Percentiles rank a stretch among this genome's conserved stretches.
These are phyloP conservation scores for Volvariella volvacea DNA, from an alignment of 1,284 basidiomycete genomes.

Conservation along the genomic window DNA sequence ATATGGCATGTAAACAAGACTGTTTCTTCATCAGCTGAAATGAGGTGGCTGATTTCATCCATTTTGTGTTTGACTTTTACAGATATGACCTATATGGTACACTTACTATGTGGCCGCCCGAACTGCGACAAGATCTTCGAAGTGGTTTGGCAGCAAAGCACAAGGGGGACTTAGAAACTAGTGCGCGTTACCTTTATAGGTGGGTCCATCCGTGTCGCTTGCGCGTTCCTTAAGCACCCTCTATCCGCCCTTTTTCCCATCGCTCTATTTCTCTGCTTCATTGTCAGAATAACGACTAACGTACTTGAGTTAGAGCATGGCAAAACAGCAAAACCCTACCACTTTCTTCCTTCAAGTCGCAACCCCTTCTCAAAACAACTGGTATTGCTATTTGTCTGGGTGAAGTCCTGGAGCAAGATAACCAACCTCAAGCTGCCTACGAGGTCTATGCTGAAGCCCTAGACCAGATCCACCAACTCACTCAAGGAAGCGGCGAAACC, in stretches of 20 bases:
- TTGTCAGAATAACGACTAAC: not conserved
- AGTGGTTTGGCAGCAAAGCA: constrained; percentile 59
- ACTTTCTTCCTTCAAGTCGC: constrained; percentile 36
- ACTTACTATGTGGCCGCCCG: constrained; percentile 60
- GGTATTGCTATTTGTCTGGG: constrained; percentile 65
- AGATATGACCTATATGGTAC: constrained; percentile 60
- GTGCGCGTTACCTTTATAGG: constrained; percentile 49
- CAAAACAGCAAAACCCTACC: constrained; percentile 47
- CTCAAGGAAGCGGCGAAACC: constrained; percentile 9
- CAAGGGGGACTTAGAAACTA: constrained; percentile 50
- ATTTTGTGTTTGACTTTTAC: constrained; percentile 3
- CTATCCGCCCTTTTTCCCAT: not conserved
- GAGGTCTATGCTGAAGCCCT: constrained; percentile 42
- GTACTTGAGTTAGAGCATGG: constrained; percentile 46
- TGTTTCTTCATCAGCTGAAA: constrained; percentile 2
- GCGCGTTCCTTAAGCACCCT: not conserved
- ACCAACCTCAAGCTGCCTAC: constrained; percentile 44
- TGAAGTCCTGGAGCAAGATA: constrained; percentile 48
- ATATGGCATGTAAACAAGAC: constrained; percentile 46
- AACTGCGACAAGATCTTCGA: constrained; percentile 57
- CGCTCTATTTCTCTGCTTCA: not conserved
- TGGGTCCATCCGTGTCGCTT: constrained; percentile 25
- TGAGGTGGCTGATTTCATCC: not conserved
- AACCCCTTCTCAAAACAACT: constrained; percentile 61
- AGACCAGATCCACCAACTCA: constrained; percentile 18